phyloP scores from a whole-genome alignment of 2,329 filamentous ascomycete genomes.

The Aureobasidium sp. region DNA sequence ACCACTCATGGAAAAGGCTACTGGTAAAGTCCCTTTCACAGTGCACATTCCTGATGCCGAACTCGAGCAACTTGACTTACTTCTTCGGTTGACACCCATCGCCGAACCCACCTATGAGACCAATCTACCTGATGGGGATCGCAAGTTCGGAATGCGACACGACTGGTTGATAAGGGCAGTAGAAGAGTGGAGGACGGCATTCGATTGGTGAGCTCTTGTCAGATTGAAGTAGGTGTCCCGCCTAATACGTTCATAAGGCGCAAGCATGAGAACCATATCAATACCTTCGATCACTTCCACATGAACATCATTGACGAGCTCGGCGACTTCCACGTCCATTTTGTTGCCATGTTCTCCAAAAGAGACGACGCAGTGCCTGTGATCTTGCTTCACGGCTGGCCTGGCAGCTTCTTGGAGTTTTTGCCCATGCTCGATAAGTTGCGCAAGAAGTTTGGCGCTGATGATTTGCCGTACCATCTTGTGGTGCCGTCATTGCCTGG shows the following conservation, averaged over 20 bases:
- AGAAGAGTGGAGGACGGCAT: neutral
- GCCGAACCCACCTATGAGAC: neutral
- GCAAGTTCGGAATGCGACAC: neutral
- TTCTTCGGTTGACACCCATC: neutral
- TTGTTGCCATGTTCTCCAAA: slow-evolving; percentile 47
- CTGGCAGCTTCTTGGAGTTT: slow-evolving; percentile 48
- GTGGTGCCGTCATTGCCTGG: slow-evolving; percentile 51
- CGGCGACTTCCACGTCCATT: slow-evolving; percentile 41
- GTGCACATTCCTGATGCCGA: neutral
- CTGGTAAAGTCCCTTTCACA: neutral
- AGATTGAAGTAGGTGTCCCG: too few relatives aligned
- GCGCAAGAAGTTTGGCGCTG: slow-evolving; percentile 39
- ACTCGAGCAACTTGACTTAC: neutral
- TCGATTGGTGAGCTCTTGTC: too few relatives aligned
- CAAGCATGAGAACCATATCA: neutral
- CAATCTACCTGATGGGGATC: neutral
- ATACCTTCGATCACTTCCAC: slow-evolving; percentile 34
- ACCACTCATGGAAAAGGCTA: too few relatives aligned
- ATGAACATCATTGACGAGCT: slow-evolving; percentile 36
- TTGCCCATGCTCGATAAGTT: slow-evolving; percentile 45
- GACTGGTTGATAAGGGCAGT: neutral
- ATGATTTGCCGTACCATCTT: slow-evolving; percentile 50
- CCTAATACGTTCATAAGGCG: neutral
- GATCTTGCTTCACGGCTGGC: slow-evolving; percentile 51
- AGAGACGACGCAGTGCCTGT: slow-evolving; percentile 45